Base-by-base conservation (phyloP, 2,329 filamentous ascomycete species). In the Hypoxylon sp. region DNA sequence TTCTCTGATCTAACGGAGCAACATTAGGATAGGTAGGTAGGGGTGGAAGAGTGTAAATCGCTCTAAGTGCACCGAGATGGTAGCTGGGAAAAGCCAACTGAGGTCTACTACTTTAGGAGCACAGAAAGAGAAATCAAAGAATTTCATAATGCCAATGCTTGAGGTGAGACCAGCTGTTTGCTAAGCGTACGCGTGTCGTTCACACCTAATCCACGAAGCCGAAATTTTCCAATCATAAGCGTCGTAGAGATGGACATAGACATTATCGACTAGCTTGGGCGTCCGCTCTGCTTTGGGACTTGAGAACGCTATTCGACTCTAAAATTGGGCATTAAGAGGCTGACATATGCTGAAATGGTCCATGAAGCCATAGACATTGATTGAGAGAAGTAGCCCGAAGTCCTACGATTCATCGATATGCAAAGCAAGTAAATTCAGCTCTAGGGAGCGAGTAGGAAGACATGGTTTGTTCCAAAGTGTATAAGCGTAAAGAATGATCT, bases 371-470 rank as follows among this genome's bases (percentile, higher is more conserved):
- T 63, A 61, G 44, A 54, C 58, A 63, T 65, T 31, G 65, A 73
- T 1, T 22, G 39, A 10, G 26, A 42, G 22, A 51, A 57, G 22
- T 65, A 74, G 51, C 22, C 63, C 5, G 67, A 71, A 37, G 62
- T 73, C 17, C 73, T 66, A 10, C 53, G 72, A n/a, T 71, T 75
- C 66, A 63, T 74, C 6, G 74, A 63, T 52, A 74, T 75, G 70
- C 73, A 68, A 14, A 66, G 48, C 6, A 31, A 57, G 66, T 61
- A 55, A 33, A 51, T 67, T 13, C 46, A 48, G 3, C 71, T 71
- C 5, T 26, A 26, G 26, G 5, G 26, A 26, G 5, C 5, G 26
- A n/a, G 37, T 8, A 42, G 37, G 5, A 3, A 10, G 14, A 17
- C 37, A 19, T 17, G n/a, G 37, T n/a, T 3, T 9, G 3, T 6